These are phyloP conservation scores for Piloderma croceum DNA, from an alignment of 768 basidiomycete species.

Conservation along the genomic window DNA sequence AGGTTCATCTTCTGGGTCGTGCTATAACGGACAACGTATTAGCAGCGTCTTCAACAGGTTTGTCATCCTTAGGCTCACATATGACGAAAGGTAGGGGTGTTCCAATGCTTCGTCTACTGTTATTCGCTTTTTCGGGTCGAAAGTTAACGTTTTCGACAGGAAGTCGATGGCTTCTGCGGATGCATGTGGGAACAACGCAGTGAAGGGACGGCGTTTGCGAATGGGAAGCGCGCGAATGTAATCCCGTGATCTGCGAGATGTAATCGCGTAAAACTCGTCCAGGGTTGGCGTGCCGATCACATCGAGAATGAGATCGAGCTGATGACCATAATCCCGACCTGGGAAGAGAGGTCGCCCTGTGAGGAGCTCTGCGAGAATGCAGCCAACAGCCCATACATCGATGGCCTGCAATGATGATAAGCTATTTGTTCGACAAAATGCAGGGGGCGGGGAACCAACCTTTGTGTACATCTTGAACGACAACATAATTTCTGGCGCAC, in stretches of 20 bases:
- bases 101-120: slow-evolving; percentile 77
- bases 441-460: slow-evolving; percentile 28
- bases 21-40: slow-evolving; percentile 34
- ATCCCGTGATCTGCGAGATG: slow-evolving; percentile 75
- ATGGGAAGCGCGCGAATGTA: slow-evolving; percentile 86
- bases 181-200: slow-evolving; percentile 71
- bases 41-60: too few species aligned
- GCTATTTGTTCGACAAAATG: slow-evolving; percentile 5
- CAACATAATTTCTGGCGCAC: slow-evolving; percentile 92
- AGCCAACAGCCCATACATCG: slow-evolving; percentile 72
- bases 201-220: slow-evolving; percentile 66
- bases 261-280: slow-evolving; percentile 89
- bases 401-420: slow-evolving; percentile 40
- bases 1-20: slow-evolving; percentile 90
- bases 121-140: slow-evolving; percentile 82
- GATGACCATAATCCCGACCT: slow-evolving; percentile 82
- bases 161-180: slow-evolving; percentile 69
- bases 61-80: slow-evolving; percentile 48
- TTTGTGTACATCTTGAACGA: slow-evolving; percentile 88
- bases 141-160: slow-evolving; percentile 72
- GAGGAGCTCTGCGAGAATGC: slow-evolving; percentile 78
- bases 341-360: slow-evolving; percentile 82
- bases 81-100: slow-evolving; percentile 78
- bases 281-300: slow-evolving; percentile 85
- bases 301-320: slow-evolving; percentile 83